Base-by-base conservation (phyloP, 179 eudicot species). In the Dionaea muscipula region DNA sequence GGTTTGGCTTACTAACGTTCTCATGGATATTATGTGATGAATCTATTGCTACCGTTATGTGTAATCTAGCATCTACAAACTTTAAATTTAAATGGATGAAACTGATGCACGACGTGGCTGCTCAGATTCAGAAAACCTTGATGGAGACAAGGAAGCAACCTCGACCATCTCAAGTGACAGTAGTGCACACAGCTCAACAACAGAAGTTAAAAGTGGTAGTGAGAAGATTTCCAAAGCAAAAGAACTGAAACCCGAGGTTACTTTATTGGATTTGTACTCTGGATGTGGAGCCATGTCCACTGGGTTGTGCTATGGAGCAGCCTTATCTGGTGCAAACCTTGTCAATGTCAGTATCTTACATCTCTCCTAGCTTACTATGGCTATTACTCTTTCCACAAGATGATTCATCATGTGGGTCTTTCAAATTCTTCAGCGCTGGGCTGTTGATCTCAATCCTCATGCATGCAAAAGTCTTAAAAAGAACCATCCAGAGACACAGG, bases 241-340 rank as follows among this genome's bases (percentile, higher is more conserved):
- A 3, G 25, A 26, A 27, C 43, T 18, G 17, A 55, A 25, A 17
- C 36, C 45, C 11, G 65, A 76, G 48, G 46, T 72, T 53, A 63
- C 68, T 10, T 64, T 75, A 37, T 48, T 75, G 27, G 80, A 75
- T 45, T 27, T 75, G 21, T 75, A 67, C 26, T 68, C 76, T 24
- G 80, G 80, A 1, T 75, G 80, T 52, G 80, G 77, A 17, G 74
- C 72, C 35, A 75, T 75, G 80, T 75, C 80, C 2, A 72, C 76
- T 1, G 80, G 80, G 46, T 50, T 75, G 53, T 65, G 74, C 48
- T 33, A 65, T 13, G 80, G 80, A 15, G 68, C 76, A 40, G 54
- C 69, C 17, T 15, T 69, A 19, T 55, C 69, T 1, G 77, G 77
- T 46, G 26, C 59, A 39, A 61, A 68, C 44, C 64, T 75, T 26